Base-by-base conservation (phyloP, 1,139 yeast species). In the Scheffersomyces parashehatae region DNA sequence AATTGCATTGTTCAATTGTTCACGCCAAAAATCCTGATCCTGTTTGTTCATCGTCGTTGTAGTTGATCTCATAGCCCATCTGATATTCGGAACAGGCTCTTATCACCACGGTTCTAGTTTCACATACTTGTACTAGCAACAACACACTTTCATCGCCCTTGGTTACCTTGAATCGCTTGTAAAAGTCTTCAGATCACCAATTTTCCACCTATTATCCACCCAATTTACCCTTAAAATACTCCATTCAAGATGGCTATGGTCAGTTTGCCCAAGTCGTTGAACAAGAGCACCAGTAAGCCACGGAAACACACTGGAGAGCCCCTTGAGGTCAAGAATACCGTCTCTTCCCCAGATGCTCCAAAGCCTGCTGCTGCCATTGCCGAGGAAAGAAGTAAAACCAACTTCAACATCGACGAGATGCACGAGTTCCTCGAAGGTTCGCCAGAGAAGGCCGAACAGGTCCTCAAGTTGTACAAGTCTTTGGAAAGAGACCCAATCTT, bases 401-500 rank as follows among this genome's bases (percentile, higher is more conserved):
- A 64, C 44, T 69, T 82, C 51, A 70, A 76, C 45, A 67, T 75
- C 15, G 70, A 46, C 33, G 56, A 57, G 36, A 56, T 60, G 63
- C 55, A 56, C 49, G 48, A 54, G 26, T 81, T 78, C 59, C 62
- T 83, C 44, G 85, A 82, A 50, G 84, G 85, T 4, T 69, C 77
- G 39, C 73, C 77, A 44, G 67, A 65, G 39, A 67, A 67, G 49
- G 74, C 83, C 13, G 64, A 58, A 37, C 55, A 68, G 48, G 63
- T 77, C 45, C 78, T 79, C 52, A 68, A 68, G 45, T 60, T 82
- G 46, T 70, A 73, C 65, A 66, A 59, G 45, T 64, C 68, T 41
- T 63, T 78, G 50, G 83, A 79, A 62, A 62, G 81, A 31, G 85
- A 82, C 58, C 85, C 87, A 1, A 64, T 77, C 12, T 57, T 64